Percentiles rank a stretch among this genome's conserved stretches.
phyloP scores from a whole-genome alignment of 768 basidiomycete genomes.

The Podaxis carcinomalis region DNA sequence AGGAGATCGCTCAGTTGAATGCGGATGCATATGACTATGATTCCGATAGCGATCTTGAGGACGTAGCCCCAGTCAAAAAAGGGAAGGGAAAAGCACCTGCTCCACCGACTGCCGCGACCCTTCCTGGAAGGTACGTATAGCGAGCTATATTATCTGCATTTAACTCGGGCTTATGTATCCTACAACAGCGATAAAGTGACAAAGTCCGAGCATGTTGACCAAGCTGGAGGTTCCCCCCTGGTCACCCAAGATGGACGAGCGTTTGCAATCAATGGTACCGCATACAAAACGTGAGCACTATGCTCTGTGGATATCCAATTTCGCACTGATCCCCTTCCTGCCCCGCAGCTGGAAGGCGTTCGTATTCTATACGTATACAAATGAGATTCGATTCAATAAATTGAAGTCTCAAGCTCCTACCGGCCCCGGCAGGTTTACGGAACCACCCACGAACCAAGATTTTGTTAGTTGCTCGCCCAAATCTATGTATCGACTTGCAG shows the following conservation, averaged over 20 bases:
- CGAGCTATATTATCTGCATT: too few species aligned
- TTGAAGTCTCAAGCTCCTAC: background rate
- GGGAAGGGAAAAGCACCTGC: background rate
- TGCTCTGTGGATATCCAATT: background rate
- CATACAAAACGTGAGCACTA: background rate
- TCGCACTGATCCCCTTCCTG: background rate
- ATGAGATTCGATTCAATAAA: slow-evolving; percentile 7
- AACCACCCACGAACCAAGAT: background rate
- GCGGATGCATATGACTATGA: slow-evolving; percentile 4
- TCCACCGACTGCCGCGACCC: background rate
- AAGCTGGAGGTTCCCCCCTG: background rate
- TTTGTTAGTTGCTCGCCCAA: slow-evolving; percentile 26
- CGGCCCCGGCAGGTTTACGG: background rate
- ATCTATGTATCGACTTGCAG: slow-evolving; percentile 33
- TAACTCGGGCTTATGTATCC: background rate
- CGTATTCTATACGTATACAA: slow-evolving; percentile 6
- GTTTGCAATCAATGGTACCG: background rate
- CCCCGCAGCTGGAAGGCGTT: slow-evolving; percentile 7
- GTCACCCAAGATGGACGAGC: background rate
- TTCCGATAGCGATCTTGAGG: slow-evolving; percentile 12
- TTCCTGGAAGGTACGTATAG: background rate
- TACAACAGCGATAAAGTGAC: background rate
- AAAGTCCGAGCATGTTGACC: background rate
- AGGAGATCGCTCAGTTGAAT: slow-evolving; percentile 5
- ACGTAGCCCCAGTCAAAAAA: background rate